phyloP scores from a whole-genome alignment of 148 eudicot genomes.

The Fagopyrum esculentum region DNA sequence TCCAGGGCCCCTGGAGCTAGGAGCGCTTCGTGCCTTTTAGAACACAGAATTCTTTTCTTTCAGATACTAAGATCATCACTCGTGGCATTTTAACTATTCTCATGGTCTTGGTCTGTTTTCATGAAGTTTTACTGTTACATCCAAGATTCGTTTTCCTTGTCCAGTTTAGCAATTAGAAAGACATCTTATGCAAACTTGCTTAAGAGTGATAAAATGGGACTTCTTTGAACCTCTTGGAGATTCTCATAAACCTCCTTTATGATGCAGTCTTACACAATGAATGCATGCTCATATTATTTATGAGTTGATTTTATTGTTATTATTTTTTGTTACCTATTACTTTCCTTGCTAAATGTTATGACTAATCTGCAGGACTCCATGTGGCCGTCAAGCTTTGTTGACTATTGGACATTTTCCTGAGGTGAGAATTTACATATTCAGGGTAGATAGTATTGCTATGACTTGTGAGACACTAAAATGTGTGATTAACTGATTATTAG shows the following conservation, averaged over 20 bases:
- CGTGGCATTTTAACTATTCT: not conserved
- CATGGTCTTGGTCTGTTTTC: not conserved
- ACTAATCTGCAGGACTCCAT: constrained; percentile 59
- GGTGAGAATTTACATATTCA: constrained; percentile 36
- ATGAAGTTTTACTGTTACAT: not conserved
- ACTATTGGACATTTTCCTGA: constrained; percentile 81
- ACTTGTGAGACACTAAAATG: not conserved
- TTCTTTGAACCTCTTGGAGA: not conserved
- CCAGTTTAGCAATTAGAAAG: not conserved
- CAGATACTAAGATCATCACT: not conserved
- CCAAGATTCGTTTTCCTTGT: not conserved
- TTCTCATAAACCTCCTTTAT: not conserved
- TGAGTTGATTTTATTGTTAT: not conserved
- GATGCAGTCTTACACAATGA: not conserved
- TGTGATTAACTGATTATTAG: not conserved
- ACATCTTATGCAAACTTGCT: not conserved
- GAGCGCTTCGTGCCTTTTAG: too few relatives aligned
- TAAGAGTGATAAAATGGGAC: not conserved
- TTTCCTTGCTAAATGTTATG: not conserved
- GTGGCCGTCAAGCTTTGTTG: constrained; percentile 94
- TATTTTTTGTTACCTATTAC: not conserved
- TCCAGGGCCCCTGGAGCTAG: too few relatives aligned
- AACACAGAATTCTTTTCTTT: not conserved
- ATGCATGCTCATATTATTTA: not conserved
- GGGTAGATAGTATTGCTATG: not conserved